Evolutionary conservation across 371 early-diverging fungal species (phyloP).

Genomic region (Apophysomyces ossiformis): DNA sequence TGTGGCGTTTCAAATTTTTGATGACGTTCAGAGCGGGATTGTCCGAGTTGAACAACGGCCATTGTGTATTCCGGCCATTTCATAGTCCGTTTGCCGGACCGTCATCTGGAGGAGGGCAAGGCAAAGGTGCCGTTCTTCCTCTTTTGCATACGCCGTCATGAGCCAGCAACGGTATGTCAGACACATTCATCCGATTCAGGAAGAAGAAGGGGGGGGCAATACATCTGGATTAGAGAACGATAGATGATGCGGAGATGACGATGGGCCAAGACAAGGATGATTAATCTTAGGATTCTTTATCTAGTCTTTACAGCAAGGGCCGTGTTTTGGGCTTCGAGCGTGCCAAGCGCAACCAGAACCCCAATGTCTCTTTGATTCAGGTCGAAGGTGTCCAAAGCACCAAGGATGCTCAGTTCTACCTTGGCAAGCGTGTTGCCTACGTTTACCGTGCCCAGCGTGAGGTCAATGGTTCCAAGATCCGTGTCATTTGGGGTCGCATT

Average conservation of each 20-base stretch:
- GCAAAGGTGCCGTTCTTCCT: constrained; percentile 5
- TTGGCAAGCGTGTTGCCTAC: constrained; percentile 83
- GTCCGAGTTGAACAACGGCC: background rate
- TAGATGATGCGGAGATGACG: constrained; percentile 1
- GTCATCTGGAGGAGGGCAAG: constrained; percentile 5
- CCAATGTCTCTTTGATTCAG: constrained; percentile 88
- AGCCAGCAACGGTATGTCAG: constrained; percentile 11
- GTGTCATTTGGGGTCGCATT: constrained; percentile 96
- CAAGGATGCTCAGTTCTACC: constrained; percentile 88
- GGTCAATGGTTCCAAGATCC: constrained; percentile 89
- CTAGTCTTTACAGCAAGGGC: constrained; percentile 95
- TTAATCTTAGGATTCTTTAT: constrained; percentile 8
- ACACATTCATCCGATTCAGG: background rate
- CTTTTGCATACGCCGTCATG: constrained; percentile 12
- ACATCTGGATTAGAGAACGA: background rate
- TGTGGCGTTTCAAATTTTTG: background rate
- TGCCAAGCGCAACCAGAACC: constrained; percentile 87
- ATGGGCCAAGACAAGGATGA: background rate
- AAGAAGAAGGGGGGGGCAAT: background rate
- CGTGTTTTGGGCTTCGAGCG: constrained; percentile 93
- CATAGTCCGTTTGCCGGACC: background rate
- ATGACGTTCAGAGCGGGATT: too few relatives aligned
- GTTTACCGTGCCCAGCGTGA: constrained; percentile 89
- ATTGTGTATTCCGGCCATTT: background rate
- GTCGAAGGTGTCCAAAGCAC: constrained; percentile 89